Conservation (phyloP, 2,329 filamentous ascomycete genomes). For the Bipolaris zeicola region DNA sequence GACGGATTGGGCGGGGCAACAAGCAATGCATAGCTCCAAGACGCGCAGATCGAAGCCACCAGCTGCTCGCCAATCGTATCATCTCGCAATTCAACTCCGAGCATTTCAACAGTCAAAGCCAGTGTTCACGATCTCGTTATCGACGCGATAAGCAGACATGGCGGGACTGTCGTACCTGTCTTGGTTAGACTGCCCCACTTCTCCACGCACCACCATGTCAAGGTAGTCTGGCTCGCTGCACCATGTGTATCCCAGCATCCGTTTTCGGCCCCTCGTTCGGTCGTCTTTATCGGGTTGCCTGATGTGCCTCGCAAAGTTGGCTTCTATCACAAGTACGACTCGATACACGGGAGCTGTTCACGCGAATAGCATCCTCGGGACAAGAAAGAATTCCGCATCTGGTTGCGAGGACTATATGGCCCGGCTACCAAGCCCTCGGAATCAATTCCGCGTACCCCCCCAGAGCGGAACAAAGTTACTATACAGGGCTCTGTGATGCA, state of each 20-base stretch:
- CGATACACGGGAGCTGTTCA: background rate
- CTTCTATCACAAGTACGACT: background rate
- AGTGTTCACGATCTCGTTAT: slow-evolving; percentile 9
- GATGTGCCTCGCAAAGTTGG: background rate
- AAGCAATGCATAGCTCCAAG: background rate
- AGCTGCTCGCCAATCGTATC: slow-evolving; percentile 9
- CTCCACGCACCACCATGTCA: slow-evolving; percentile 7
- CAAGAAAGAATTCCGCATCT: too few species aligned
- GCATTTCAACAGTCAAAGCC: slow-evolving; percentile 12
- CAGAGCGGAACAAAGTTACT: too few species aligned
- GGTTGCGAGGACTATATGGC: too few species aligned
- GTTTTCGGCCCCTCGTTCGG: slow-evolving; percentile 4
- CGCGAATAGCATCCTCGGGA: too few species aligned
- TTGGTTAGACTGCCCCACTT: slow-evolving; percentile 18
- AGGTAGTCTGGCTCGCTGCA: slow-evolving; percentile 13
- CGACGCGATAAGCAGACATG: slow-evolving; percentile 17
- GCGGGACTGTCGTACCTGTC: slow-evolving; percentile 13
- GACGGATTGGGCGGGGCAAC: slow-evolving; percentile 2
- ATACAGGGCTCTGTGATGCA: too few species aligned
- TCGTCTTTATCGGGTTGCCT: background rate
- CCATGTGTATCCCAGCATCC: slow-evolving; percentile 8
- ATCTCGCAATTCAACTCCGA: background rate
- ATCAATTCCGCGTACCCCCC: too few species aligned
- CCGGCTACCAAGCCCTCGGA: too few species aligned
- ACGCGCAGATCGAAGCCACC: background rate